Percentiles rank a stretch among this genome's conserved stretches.
phyloP scores from a whole-genome alignment of 2,329 filamentous ascomycete species.

The Claviceps pazoutovae region DNA sequence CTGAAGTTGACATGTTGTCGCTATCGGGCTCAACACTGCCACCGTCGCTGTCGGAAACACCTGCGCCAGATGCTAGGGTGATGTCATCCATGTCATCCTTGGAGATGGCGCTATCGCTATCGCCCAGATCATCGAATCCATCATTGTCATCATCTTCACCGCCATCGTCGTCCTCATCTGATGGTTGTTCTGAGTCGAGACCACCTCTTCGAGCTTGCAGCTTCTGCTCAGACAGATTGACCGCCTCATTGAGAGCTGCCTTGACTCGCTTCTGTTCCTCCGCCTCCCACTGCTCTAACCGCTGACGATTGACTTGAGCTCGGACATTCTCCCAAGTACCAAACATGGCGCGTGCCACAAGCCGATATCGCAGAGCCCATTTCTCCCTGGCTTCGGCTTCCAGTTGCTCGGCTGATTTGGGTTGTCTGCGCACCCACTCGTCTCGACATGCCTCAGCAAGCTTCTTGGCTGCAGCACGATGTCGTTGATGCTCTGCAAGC shows the following conservation, averaged over 20 bases:
- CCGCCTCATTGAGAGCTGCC: conserved; percentile 59
- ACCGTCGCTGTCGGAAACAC: conserved; percentile 20
- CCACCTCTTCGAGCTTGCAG: conserved; percentile 46
- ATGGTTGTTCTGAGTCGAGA: conserved; percentile 37
- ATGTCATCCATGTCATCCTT: conserved; percentile 21
- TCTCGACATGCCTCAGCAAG: conserved; percentile 67
- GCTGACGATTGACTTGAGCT: conserved; percentile 44
- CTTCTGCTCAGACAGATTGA: conserved; percentile 56
- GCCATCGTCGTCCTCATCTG: conserved; percentile 23
- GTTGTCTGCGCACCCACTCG: conserved; percentile 59
- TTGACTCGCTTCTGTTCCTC: conserved; percentile 50
- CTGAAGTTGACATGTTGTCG: conserved; percentile 46
- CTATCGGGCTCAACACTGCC: conserved; percentile 27
- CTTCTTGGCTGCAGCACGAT: conserved; percentile 63
- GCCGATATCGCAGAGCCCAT: conserved; percentile 55
- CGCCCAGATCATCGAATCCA: conserved; percentile 31
- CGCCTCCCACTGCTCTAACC: conserved; percentile 48
- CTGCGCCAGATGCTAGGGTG: conserved; percentile 21
- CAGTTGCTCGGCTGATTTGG: conserved; percentile 67
- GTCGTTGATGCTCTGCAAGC: conserved; percentile 62
- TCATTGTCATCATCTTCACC: conserved; percentile 30
- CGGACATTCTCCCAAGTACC: conserved; percentile 53
- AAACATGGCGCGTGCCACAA: conserved; percentile 45
- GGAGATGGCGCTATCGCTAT: conserved; percentile 25
- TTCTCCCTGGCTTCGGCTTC: conserved; percentile 61